Conservation (phyloP, 2,329 filamentous ascomycete genomes). For the Cladosporium oxysporum region DNA sequence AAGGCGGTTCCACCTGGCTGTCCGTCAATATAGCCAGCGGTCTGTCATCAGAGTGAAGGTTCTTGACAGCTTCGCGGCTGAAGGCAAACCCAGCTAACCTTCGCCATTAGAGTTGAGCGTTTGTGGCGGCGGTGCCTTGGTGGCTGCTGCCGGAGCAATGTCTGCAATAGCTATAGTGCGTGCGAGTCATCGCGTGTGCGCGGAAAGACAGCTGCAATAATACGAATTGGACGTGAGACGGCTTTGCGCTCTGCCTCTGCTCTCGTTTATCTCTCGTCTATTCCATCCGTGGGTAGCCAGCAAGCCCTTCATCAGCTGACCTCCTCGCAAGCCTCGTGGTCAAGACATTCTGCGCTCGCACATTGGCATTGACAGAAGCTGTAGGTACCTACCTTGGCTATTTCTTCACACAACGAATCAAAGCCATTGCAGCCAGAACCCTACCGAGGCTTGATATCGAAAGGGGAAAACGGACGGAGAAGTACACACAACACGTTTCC, state of each 20-base stretch:
- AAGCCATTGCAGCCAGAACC: not conserved
- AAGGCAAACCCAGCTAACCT: not conserved
- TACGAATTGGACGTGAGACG: not conserved
- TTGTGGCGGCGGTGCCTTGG: not conserved
- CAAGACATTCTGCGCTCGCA: not conserved
- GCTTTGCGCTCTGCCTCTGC: not conserved
- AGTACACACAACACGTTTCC: not conserved
- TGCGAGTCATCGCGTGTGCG: not conserved
- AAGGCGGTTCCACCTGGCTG: not conserved
- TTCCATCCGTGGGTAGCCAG: not conserved
- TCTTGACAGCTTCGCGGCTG: not conserved
- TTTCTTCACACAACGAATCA: not conserved
- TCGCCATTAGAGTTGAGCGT: not conserved
- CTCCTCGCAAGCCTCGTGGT: not conserved
- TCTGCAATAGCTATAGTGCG: not conserved
- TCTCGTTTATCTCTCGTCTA: not conserved
- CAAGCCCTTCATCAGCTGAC: not conserved
- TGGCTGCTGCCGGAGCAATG: slow-evolving; percentile 1
- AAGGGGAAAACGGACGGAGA: not conserved
- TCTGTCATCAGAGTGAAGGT: not conserved
- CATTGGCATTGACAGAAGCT: not conserved
- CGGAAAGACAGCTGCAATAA: not conserved
- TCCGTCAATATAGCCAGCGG: not conserved
- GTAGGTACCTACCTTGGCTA: not conserved
- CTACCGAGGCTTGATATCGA: not conserved